phyloP scores from a whole-genome alignment of 2,329 filamentous ascomycete genomes.

The Fusarium tricinctum region DNA sequence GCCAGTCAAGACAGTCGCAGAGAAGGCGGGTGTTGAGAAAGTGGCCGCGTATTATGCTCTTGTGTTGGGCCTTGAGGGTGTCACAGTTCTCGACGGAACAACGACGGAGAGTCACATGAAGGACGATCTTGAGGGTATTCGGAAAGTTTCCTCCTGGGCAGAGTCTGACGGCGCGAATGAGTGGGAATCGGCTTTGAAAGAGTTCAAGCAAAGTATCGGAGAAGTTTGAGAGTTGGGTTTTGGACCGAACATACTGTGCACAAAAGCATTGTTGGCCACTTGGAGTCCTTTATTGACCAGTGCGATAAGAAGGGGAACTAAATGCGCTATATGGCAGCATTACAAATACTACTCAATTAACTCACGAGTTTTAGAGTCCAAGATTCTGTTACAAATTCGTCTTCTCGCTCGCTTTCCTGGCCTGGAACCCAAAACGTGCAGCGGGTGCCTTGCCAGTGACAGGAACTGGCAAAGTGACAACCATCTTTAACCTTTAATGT shows the following conservation, averaged over 20 bases:
- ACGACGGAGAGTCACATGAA: conserved; percentile 63
- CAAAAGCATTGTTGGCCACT: neutral
- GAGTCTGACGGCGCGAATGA: conserved; percentile 58
- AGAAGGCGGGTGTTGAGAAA: conserved; percentile 53
- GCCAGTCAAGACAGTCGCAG: conserved; percentile 66
- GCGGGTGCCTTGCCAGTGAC: conserved; percentile 11
- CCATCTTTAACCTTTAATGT: neutral
- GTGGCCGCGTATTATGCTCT: conserved; percentile 64
- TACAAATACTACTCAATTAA: neutral
- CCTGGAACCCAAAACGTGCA: neutral
- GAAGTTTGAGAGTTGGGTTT: conserved; percentile 31
- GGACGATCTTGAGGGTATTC: conserved; percentile 62
- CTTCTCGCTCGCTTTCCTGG: neutral
- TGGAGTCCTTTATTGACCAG: neutral
- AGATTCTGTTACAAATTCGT: neutral
- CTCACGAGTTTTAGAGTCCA: neutral
- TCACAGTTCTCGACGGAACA: conserved; percentile 63
- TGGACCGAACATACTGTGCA: neutral
- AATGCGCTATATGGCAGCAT: neutral
- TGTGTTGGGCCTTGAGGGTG: conserved; percentile 61
- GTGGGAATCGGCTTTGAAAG: conserved; percentile 64
- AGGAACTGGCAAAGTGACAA: neutral
- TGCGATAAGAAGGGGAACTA: neutral
- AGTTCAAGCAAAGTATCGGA: conserved; percentile 61
- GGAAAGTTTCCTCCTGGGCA: conserved; percentile 59